A percentile compares a stretch with the other conserved stretches of the same genome.
These are phyloP conservation scores for Penicillium italicum DNA, from an alignment of 2,329 filamentous ascomycete species.

Conservation along the genomic window DNA sequence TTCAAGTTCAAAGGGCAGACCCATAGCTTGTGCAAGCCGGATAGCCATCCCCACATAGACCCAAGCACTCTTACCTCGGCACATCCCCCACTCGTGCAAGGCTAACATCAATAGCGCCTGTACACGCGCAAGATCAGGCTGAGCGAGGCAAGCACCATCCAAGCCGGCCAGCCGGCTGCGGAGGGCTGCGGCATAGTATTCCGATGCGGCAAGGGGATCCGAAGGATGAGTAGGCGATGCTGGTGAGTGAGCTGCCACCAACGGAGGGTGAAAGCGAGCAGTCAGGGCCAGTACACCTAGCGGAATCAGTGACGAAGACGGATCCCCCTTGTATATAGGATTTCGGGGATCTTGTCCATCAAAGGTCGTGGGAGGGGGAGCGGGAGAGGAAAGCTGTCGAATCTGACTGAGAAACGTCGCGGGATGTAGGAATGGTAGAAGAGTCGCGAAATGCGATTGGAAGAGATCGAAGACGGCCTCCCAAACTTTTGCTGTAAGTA, in stretches of 20 bases:
- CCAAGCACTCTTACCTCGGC: constrained; percentile 53
- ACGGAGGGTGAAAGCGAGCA: constrained; percentile 51
- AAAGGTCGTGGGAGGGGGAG: constrained; percentile 12
- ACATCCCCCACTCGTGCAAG: constrained; percentile 57
- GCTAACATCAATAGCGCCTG: constrained; percentile 56
- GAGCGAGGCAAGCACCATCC: constrained; percentile 41
- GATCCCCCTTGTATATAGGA: constrained; percentile 32
- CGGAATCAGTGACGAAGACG: constrained; percentile 48
- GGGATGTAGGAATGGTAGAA: constrained; percentile 56
- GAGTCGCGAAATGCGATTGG: constrained; percentile 55
- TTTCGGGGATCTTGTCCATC: constrained; percentile 31
- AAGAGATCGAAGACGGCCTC: constrained; percentile 57
- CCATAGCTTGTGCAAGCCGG: constrained; percentile 46
- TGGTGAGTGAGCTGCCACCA: constrained; percentile 50
- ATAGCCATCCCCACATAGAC: constrained; percentile 48
- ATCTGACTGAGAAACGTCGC: constrained; percentile 52
- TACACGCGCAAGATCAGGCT: constrained; percentile 48
- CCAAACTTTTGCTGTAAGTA: constrained; percentile 56
- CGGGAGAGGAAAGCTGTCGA: constrained; percentile 33
- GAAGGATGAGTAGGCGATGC: constrained; percentile 41
- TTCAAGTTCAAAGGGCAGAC: constrained; percentile 45
- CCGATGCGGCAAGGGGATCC: constrained; percentile 51
- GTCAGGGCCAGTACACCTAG: constrained; percentile 56
- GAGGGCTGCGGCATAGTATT: constrained; percentile 54
- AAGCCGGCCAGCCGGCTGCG: constrained; percentile 46